A percentile compares a stretch with the other conserved stretches of the same genome.
phyloP scores from a whole-genome alignment of 805 yeast species.

The Cyberlindnera euphorbiae region DNA sequence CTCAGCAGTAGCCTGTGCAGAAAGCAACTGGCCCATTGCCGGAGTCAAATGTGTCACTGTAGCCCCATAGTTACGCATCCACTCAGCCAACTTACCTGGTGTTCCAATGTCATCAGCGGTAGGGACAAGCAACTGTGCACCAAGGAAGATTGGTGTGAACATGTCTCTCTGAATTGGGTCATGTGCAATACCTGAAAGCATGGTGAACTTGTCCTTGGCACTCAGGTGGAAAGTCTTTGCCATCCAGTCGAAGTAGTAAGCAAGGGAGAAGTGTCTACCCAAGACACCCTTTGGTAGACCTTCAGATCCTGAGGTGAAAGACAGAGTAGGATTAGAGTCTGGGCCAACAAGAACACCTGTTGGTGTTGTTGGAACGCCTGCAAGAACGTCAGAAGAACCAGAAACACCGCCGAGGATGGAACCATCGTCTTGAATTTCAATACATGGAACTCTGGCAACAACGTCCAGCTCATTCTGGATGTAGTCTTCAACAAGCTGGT shows the following conservation, averaged over 20 bases:
- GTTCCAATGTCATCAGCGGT: constrained; percentile 98
- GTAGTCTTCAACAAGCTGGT: constrained; percentile 72
- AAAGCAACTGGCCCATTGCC: constrained; percentile 96
- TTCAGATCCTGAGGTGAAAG: constrained; percentile 96
- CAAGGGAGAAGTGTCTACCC: constrained; percentile 95
- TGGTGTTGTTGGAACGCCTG: constrained; percentile 44
- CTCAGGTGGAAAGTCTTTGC: constrained; percentile 73
- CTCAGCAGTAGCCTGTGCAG: constrained; percentile 90
- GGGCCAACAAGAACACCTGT: constrained; percentile 96
- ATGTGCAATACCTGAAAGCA: constrained; percentile 98
- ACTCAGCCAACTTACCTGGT: constrained; percentile 94
- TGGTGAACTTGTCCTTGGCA: constrained; percentile 83
- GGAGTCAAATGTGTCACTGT: constrained; percentile 98
- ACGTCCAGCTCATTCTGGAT: constrained; percentile 69
- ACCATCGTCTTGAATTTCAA: constrained; percentile 77
- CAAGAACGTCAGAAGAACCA: constrained; percentile 44
- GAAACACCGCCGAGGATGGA: constrained; percentile 53
- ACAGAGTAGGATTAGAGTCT: constrained; percentile 92
- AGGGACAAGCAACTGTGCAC: constrained; percentile 90
- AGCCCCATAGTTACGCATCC: constrained; percentile 91
- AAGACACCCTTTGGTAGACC: constrained; percentile 98
- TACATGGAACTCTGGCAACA: constrained; percentile 66
- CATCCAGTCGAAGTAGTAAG: constrained; percentile 99
- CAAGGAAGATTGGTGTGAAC: constrained; percentile 95
- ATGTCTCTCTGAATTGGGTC: constrained; percentile 99